Evolutionary conservation across 805 yeast species (phyloP), one percentile per base, ranked within the genome.

Genomic region (Kockiozyma suomiensis): DNA sequence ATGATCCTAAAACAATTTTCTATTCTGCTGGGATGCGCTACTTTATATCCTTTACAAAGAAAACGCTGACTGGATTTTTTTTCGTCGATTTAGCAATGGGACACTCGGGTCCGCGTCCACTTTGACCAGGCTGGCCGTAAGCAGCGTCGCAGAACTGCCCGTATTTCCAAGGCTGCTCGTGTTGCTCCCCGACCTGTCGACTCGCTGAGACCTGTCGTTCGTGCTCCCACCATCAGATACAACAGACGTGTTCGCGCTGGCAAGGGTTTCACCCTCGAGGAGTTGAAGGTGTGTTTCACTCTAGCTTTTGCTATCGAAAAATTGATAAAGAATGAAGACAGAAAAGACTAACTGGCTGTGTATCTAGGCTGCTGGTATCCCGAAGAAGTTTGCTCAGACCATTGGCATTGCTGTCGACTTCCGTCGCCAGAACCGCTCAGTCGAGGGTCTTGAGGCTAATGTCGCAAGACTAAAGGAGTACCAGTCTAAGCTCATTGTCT

Each of bases 111-210:
- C 86, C 90, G 85, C 81, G 97, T 90, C 76, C 99, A 96, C 91
- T 88, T 94, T 79, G 97, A 94, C 93, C 99, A 94, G 86, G 97
- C 99, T 78, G 99, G 99, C 81, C 91, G 93, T 87, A 94, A 94
- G 87, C 91, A 82, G 76, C 86, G 96, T 70, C 91, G 99, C 87
- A 88, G 99, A 84, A 83, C 82, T 72, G 88, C 97, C 72, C 90
- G 99, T 83, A 87, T 89, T 78, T 75, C 87, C 74, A 92, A 88
- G 85, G 96, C 97, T 74, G 97, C 97, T 74, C 82, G 82, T 78
- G 81, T 87, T 74, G 98, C 99, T 75, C 99, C 99, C 83, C 92
- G 89, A 79, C 99, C 99, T 75, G 82, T 94, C 78, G 99, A 94
- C 79, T 79, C 86, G 71, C 86, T 94, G 78, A 89, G 97, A 85